A percentile compares a stretch with the other conserved stretches of the same genome.
Evolutionary conservation across 2,329 filamentous ascomycete species (phyloP).

Genomic region (Ambrosiella xylebori): DNA sequence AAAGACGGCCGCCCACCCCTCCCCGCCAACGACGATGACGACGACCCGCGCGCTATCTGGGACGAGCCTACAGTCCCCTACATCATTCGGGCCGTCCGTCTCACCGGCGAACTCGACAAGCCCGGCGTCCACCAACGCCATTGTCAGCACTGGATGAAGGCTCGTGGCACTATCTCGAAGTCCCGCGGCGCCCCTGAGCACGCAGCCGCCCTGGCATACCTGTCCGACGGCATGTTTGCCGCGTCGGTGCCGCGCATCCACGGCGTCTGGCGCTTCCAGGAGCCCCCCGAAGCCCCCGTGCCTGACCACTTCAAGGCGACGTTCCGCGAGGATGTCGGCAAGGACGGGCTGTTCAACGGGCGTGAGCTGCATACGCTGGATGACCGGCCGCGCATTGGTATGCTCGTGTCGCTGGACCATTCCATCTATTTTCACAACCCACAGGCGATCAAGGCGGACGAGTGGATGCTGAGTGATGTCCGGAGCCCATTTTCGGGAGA

Average conservation of each 20-base stretch:
- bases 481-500: slow-evolving; percentile 66
- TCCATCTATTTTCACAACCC: slow-evolving; percentile 52
- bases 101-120: slow-evolving; percentile 22
- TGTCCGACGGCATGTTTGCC: slow-evolving; percentile 86
- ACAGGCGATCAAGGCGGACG: slow-evolving; percentile 38
- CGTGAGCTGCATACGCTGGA: slow-evolving; percentile 30
- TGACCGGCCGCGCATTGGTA: slow-evolving; percentile 47
- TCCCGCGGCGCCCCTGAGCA: slow-evolving; percentile 64
- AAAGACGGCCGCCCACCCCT: slow-evolving; percentile 23
- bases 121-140: slow-evolving; percentile 46
- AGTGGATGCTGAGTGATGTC: slow-evolving; percentile 72
- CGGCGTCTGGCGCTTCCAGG: slow-evolving; percentile 56
- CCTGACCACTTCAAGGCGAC: slow-evolving; percentile 6
- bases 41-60: slow-evolving; percentile 27
- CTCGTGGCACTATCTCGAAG: slow-evolving; percentile 54
- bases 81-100: slow-evolving; percentile 27
- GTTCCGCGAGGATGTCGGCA: slow-evolving; percentile 7
- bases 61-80: slow-evolving; percentile 33
- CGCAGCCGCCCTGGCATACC: slow-evolving; percentile 75
- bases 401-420: slow-evolving; percentile 73
- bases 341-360: slow-evolving; percentile 20
- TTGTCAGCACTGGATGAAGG: slow-evolving; percentile 57
- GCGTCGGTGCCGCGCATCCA: slow-evolving; percentile 73
- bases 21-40: slow-evolving; percentile 22
- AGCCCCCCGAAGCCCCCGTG: slow-evolving; percentile 23